Evolutionary conservation across 1,284 basidiomycete genomes (phyloP).

Genomic region (Taiwanofungus camphoratus): DNA sequence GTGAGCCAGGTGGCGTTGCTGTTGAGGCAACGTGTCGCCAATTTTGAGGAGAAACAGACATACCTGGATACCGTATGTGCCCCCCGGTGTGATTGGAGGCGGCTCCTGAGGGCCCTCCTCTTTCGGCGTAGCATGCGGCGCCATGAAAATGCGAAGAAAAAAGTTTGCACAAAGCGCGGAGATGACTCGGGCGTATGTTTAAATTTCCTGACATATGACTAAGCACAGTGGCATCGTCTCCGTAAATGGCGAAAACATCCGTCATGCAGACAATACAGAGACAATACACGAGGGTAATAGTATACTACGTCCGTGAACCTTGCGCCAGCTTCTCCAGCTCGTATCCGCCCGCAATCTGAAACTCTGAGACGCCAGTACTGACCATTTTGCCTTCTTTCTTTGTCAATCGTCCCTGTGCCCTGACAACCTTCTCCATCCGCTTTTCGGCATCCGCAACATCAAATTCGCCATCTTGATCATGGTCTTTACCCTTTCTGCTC

Average conservation of each 20-base stretch:
- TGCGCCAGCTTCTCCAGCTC: slow-evolving; percentile 63
- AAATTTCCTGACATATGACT: slow-evolving; percentile 20
- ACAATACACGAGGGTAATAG: too few species aligned
- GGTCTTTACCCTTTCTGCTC: slow-evolving; percentile 20
- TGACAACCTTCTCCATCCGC: slow-evolving; percentile 85
- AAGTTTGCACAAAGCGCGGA: neutral
- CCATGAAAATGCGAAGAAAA: slow-evolving; percentile 13
- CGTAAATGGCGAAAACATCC: too few species aligned
- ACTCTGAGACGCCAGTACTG: slow-evolving; percentile 71
- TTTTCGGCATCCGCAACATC: slow-evolving; percentile 62
- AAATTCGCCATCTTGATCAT: slow-evolving; percentile 37
- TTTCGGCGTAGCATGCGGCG: slow-evolving; percentile 21
- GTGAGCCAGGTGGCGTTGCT: slow-evolving; percentile 18
- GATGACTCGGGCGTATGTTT: slow-evolving; percentile 10
- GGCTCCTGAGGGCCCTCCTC: slow-evolving; percentile 47
- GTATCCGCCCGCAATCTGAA: slow-evolving; percentile 71
- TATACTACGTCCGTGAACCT: slow-evolving; percentile 20
- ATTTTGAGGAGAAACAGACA: slow-evolving; percentile 24
- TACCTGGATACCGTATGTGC: slow-evolving; percentile 72
- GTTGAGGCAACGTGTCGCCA: slow-evolving; percentile 20
- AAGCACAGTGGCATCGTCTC: slow-evolving; percentile 11
- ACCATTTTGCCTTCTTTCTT: slow-evolving; percentile 81
- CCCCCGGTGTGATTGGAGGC: slow-evolving; percentile 64
- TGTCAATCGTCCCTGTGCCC: slow-evolving; percentile 76
- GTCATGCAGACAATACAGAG: too few species aligned